Percentiles rank a stretch among this genome's conserved stretches.
Evolutionary conservation across 2,329 filamentous ascomycete genomes (phyloP).

Genomic region (Colletotrichum eleusines): DNA sequence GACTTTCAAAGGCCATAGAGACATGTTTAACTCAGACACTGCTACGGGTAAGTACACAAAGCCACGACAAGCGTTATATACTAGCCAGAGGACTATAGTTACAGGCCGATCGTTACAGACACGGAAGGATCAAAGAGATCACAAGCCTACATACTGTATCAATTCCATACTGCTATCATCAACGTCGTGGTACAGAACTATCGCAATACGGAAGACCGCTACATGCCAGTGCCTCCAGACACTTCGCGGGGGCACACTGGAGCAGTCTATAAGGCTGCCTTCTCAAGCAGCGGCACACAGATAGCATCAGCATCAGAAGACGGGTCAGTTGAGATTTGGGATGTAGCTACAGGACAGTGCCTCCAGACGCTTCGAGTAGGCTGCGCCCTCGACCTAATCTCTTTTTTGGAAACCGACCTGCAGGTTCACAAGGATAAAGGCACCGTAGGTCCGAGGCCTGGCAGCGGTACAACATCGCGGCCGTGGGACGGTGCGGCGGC

Average conservation of each 20-base stretch:
- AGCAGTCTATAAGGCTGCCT: rapidly evolving
- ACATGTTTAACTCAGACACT: rapidly evolving
- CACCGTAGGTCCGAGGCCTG: no score
- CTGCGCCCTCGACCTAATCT: rapidly evolving
- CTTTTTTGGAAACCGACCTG: not conserved
- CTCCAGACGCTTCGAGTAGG: not conserved
- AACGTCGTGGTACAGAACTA: not conserved
- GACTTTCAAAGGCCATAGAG: not conserved
- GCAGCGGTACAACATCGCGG: not conserved
- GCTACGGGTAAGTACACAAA: not conserved
- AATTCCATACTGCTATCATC: not conserved
- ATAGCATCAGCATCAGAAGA: not conserved
- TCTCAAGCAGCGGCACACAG: not conserved
- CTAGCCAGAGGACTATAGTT: not conserved
- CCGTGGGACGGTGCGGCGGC: no score
- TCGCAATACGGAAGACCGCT: not conserved
- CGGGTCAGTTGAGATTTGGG: not conserved
- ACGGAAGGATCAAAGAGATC: not conserved
- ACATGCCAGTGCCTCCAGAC: not conserved
- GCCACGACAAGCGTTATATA: rapidly evolving
- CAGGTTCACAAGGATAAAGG: not conserved
- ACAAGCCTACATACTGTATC: not conserved
- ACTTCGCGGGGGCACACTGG: not conserved
- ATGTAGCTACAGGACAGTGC: not conserved
- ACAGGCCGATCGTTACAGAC: not conserved